Conservation (phyloP, 2,329 filamentous ascomycete species). For the Esteya vermicola region DNA sequence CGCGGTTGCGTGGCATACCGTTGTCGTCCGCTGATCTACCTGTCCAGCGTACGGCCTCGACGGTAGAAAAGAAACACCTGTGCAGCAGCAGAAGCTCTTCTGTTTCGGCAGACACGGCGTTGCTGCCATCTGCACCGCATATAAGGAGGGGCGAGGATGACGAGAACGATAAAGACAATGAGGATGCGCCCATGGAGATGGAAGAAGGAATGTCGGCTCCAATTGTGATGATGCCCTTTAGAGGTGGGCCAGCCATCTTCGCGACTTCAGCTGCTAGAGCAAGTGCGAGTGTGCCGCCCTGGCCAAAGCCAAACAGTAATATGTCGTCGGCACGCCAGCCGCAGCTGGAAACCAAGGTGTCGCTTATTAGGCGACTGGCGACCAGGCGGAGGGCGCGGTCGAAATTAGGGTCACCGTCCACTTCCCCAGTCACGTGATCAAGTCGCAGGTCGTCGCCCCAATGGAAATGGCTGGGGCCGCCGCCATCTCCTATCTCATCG, state of each 20-base stretch:
- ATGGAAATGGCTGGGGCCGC: slow-evolving; percentile 30
- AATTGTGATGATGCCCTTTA: slow-evolving; percentile 34
- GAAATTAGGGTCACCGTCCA: slow-evolving; percentile 51
- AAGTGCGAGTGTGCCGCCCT: slow-evolving; percentile 50
- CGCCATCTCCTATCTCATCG: slow-evolving; percentile 9
- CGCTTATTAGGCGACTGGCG: slow-evolving; percentile 33
- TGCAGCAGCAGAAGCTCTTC: slow-evolving; percentile 48
- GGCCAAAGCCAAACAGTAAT: slow-evolving; percentile 51
- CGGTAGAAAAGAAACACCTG: slow-evolving; percentile 54
- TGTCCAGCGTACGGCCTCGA: slow-evolving; percentile 57
- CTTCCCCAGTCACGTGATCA: slow-evolving; percentile 31
- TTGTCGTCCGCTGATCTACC: slow-evolving; percentile 42
- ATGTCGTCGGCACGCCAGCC: slow-evolving; percentile 48
- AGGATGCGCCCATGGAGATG: slow-evolving; percentile 21
- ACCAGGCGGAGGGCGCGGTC: slow-evolving; percentile 30
- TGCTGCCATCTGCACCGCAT: slow-evolving; percentile 36
- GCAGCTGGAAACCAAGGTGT: slow-evolving; percentile 36
- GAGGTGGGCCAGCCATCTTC: background rate
- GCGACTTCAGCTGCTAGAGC: slow-evolving; percentile 30
- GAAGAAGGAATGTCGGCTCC: slow-evolving; percentile 41
- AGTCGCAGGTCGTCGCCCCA: slow-evolving; percentile 55
- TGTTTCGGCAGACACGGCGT: slow-evolving; percentile 40
- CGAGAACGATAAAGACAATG: slow-evolving; percentile 32
- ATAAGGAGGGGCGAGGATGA: slow-evolving; percentile 48
- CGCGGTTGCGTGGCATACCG: slow-evolving; percentile 66